Base-by-base conservation (phyloP, 129 eudicot genomes). In the Mikania micrantha region DNA sequence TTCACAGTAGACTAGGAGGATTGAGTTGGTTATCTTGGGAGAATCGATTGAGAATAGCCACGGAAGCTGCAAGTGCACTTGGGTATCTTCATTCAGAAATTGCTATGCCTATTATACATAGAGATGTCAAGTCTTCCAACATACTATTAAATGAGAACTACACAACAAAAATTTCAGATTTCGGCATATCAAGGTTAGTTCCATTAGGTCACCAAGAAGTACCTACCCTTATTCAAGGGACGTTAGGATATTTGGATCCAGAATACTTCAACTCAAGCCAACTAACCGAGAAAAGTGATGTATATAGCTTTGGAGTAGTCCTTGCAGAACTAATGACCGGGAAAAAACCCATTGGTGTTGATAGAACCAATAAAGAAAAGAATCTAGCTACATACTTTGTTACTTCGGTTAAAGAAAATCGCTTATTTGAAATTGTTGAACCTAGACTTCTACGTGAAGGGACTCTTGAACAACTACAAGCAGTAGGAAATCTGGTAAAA, bases 221-320 rank as follows among this genome's bases (percentile, higher is more conserved):
- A 5, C 31, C 77, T 1, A 85, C 87, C 20, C 47, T 76, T 45
- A 85, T 81, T 13, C 83, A 78, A 69, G 83, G 91, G 15, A 78
- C 87, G 0, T 11, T 78, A 35, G 90, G 90, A n/a, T 85, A 85
- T 48, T 56, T 85, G 53, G 91, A 85, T 58, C 87, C 87, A 0
- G 81, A 85, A 21, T 85, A 73, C 53, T 79, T 85, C 40, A 76
- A 69, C 29, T 50, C 81, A 7, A 60, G 90, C 20, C 77, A 81
- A 25, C 44, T 85, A 42, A 85, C 87, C 0, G 82, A 71, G 2
- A 83, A 83, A 64, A 83, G 85, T 49, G 91, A 81, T 24, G 85
- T 81, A 4, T 81, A 72, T 38, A 81, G 85, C 52, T 81, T 81
- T 29, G 85, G 85, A 1, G 85, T 82, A 1, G 83, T 82, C 57